Evolutionary conservation across 108 stramenopile genomes (phyloP).

Genomic region (Nitzschia putrida): DNA sequence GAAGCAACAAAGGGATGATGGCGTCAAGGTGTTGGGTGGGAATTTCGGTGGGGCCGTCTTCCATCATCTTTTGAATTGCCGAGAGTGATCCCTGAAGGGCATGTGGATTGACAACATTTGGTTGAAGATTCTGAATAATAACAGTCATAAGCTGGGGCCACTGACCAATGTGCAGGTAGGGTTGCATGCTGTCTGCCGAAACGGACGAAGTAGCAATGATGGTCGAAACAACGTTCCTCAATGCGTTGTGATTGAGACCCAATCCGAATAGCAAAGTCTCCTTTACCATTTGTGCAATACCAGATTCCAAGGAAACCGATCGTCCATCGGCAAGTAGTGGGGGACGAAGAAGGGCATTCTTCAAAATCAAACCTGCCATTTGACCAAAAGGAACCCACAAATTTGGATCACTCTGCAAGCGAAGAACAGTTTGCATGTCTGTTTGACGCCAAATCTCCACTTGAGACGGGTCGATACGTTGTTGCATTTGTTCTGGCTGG

Average conservation of each 20-base stretch:
- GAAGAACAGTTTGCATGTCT: slow-evolving; percentile 35
- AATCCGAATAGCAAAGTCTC: slow-evolving; percentile 43
- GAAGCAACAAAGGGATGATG: slow-evolving; percentile 61
- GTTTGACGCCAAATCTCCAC: slow-evolving; percentile 56
- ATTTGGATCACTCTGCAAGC: slow-evolving; percentile 37
- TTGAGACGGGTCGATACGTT: slow-evolving; percentile 38
- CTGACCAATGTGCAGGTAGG: slow-evolving; percentile 32
- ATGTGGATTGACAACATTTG: slow-evolving; percentile 15
- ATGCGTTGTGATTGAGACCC: slow-evolving; percentile 32
- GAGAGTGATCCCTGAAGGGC: slow-evolving; percentile 52
- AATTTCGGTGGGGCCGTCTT: slow-evolving; percentile 71
- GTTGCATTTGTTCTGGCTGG: slow-evolving; percentile 30
- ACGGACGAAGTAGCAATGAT: slow-evolving; percentile 58
- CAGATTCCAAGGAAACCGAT: slow-evolving; percentile 21
- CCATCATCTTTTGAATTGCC: slow-evolving; percentile 77
- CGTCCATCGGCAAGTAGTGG: slow-evolving; percentile 30
- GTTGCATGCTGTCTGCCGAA: slow-evolving; percentile 44
- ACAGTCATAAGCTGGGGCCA: slow-evolving; percentile 54
- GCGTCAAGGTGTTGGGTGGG: slow-evolving; percentile 52
- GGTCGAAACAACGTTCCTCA: slow-evolving; percentile 51
- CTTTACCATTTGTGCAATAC: slow-evolving; percentile 39
- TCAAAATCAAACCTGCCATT: slow-evolving; percentile 88
- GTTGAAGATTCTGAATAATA: slow-evolving; percentile 38
- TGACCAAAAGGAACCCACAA: slow-evolving; percentile 81
- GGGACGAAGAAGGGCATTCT: slow-evolving; percentile 77